These are phyloP conservation scores for Kalanchoe fedtschenkoi DNA, from an alignment of 164 flowering plant species.

Conservation along the genomic window DNA sequence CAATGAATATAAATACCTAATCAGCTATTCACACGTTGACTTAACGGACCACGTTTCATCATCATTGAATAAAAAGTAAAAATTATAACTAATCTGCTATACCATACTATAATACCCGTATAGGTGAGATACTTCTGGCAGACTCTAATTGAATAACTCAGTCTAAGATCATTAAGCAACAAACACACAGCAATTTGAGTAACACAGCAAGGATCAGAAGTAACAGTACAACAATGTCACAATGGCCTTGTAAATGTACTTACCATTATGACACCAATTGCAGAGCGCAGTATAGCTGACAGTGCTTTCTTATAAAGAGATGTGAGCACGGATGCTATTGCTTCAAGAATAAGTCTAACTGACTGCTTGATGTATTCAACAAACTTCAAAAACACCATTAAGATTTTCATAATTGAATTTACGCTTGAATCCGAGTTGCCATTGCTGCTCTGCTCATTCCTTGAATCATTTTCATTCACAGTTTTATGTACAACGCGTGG, in stretches of 20 bases:
- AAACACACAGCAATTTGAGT: not conserved
- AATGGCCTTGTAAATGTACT: conserved; percentile 4
- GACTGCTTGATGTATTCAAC: conserved; percentile 21
- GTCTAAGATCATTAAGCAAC: not conserved
- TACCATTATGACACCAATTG: conserved; percentile 61
- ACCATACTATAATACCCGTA: not conserved
- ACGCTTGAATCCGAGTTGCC: conserved; percentile 9
- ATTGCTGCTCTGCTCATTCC: conserved; percentile 16
- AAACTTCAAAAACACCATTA: conserved; percentile 23
- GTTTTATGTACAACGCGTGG: conserved; percentile 24
- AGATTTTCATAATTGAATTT: conserved; percentile 27
- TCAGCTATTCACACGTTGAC: too few relatives aligned
- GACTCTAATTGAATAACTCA: not conserved
- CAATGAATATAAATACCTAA: not conserved
- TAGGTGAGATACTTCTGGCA: not conserved
- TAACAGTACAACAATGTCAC: not conserved
- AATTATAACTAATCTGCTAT: not conserved
- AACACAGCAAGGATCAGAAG: not conserved
- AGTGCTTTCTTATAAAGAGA: conserved; percentile 47
- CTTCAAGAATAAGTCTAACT: conserved; percentile 26
- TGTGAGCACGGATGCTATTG: conserved; percentile 33
- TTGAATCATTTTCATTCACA: conserved; percentile 12
- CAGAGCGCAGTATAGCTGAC: conserved; percentile 49
- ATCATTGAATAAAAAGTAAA: not conserved
- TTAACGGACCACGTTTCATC: too few relatives aligned